These are phyloP conservation scores for Blastobotrys attinorum DNA, from an alignment of 805 yeast species.

Conservation along the genomic window DNA sequence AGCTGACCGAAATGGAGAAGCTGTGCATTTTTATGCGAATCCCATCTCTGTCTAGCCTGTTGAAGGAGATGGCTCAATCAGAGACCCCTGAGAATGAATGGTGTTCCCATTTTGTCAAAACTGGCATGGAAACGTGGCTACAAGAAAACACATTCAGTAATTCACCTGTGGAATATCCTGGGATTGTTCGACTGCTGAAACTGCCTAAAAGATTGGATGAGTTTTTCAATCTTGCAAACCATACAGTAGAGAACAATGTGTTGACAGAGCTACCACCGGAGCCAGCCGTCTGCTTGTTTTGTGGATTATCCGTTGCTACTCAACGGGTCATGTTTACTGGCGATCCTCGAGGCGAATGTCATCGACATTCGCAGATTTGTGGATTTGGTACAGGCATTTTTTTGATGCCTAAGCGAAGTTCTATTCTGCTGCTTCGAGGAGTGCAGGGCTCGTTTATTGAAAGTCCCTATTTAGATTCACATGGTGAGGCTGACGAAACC, in stretches of 20 bases:
- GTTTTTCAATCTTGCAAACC: constrained; percentile 44
- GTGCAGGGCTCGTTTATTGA: constrained; percentile 78
- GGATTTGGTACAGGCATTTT: constrained; percentile 62
- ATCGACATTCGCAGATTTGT: constrained; percentile 54
- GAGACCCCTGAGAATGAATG: neutral
- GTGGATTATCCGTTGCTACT: constrained; percentile 62
- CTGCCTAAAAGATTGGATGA: constrained; percentile 62
- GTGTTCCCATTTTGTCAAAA: too few species aligned
- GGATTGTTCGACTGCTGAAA: constrained; percentile 48
- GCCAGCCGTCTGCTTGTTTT: constrained; percentile 81
- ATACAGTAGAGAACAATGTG: constrained; percentile 3
- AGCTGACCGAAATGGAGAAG: constrained; percentile 44
- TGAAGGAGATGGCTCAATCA: constrained; percentile 8
- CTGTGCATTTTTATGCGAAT: constrained; percentile 42
- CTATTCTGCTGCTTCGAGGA: constrained; percentile 54
- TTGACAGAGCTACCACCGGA: constrained; percentile 35
- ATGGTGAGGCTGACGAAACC: constrained; percentile 79
- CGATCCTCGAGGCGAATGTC: constrained; percentile 66
- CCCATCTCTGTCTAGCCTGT: constrained; percentile 28
- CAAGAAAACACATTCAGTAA: neutral
- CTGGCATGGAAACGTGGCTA: constrained; percentile 3
- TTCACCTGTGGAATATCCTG: constrained; percentile 50
- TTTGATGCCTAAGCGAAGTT: constrained; percentile 60
- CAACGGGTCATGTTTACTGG: constrained; percentile 51
- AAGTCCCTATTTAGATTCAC: constrained; percentile 78